phyloP scores from a whole-genome alignment of 345 rosid species.

The Eucalyptus caleyi region DNA sequence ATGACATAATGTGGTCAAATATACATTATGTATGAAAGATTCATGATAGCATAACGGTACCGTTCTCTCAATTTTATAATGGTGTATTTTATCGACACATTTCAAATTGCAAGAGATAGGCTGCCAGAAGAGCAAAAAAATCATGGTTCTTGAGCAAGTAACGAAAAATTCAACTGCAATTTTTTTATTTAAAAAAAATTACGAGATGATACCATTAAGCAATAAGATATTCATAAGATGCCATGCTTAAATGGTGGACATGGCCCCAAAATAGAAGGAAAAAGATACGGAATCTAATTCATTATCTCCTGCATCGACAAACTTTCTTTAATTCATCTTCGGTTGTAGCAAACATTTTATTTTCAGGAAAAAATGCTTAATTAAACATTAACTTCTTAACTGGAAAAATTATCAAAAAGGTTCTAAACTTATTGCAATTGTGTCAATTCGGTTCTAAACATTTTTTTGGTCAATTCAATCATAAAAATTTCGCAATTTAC shows the following conservation, averaged over 20 bases:
- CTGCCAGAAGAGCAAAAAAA: not conserved
- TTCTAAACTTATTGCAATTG: no score
- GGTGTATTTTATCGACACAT: not conserved
- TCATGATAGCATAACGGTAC: not conserved
- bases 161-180: not conserved
- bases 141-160: not conserved
- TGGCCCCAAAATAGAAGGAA: not conserved
- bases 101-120: not conserved
- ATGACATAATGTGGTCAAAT: not conserved
- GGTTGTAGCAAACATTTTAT: not conserved
- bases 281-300: not conserved
- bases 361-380: not conserved
- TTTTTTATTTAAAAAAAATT: no score
- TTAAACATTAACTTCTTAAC: not conserved
- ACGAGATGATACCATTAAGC: not conserved
- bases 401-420: no score
- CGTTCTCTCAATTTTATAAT: not conserved
- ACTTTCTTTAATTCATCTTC: not conserved
- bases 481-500: no score
- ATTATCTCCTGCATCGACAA: not conserved
- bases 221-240: not conserved
- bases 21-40: not conserved
- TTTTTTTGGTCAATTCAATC: no score
- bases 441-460: rapidly evolving
- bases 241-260: not conserved